These are phyloP conservation scores for Aspergillus funiculosus DNA, from an alignment of 495 filamentous ascomycete species.

Conservation along the genomic window DNA sequence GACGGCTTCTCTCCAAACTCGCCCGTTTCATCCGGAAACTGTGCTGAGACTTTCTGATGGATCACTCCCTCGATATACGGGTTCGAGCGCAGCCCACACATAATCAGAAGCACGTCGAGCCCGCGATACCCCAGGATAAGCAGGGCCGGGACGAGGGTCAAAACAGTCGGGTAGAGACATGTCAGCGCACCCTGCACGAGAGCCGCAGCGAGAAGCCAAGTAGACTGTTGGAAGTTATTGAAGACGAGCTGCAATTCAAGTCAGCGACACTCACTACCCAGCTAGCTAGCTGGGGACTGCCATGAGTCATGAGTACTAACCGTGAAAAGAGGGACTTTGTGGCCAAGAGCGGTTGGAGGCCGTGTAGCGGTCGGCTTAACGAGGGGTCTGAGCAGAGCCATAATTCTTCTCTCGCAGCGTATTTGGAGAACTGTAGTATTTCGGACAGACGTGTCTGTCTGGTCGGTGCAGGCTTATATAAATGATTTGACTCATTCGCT, in stretches of 20 bases:
- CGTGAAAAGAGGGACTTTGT: neutral
- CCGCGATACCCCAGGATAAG: neutral
- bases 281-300: neutral
- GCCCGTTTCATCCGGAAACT: slow-evolving; percentile 1
- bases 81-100: neutral
- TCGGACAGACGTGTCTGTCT: too few relatives aligned
- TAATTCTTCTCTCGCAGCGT: too few relatives aligned
- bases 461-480: too few relatives aligned
- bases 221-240: slow-evolving; percentile 6
- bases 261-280: neutral
- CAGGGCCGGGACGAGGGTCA: neutral
- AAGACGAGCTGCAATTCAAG: neutral
- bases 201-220: slow-evolving; percentile 1
- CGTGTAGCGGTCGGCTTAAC: neutral
- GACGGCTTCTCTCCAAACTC: slow-evolving; percentile 4
- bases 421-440: too few relatives aligned
- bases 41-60: neutral
- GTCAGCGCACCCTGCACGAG: neutral
- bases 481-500: too few relatives aligned
- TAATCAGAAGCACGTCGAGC: slow-evolving; percentile 1
- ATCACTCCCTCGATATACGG: slow-evolving; percentile 1
- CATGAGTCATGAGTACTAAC: neutral
- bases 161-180: slow-evolving; percentile 6
- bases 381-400: neutral
- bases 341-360: neutral